Conservation (phyloP, 805 yeast species). For the Zygotorulaspora florentina region DNA sequence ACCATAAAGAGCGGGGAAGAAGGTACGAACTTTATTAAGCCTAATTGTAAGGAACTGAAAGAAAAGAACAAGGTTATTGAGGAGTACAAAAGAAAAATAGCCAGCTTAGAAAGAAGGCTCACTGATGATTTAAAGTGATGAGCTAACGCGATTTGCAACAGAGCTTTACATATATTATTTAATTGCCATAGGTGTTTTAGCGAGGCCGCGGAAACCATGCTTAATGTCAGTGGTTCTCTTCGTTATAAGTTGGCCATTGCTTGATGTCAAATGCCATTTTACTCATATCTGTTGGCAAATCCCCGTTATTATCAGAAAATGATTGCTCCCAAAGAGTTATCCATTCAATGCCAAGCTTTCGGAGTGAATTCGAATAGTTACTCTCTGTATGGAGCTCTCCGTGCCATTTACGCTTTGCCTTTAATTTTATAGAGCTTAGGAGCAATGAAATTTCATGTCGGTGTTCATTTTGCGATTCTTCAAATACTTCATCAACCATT, state of each 20-base stretch:
- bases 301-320: constrained; percentile 12
- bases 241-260: neutral
- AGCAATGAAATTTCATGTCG: constrained; percentile 13
- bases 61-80: constrained; percentile 25
- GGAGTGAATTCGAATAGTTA: constrained; percentile 4
- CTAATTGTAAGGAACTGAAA: constrained; percentile 14
- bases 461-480: constrained; percentile 12
- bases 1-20: constrained; percentile 1
- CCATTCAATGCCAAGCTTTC: constrained; percentile 15
- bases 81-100: constrained; percentile 24
- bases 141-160: neutral
- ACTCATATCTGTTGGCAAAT: constrained; percentile 5
- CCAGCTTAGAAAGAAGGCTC: constrained; percentile 17
- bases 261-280: constrained; percentile 1
- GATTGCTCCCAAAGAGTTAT: constrained; percentile 16
- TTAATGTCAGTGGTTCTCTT: too few relatives aligned
- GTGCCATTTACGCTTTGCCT: constrained; percentile 11
- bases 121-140: neutral
- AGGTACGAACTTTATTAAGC: neutral
- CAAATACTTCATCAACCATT: constrained; percentile 6
- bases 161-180: neutral
- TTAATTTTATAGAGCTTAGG: constrained; percentile 17
- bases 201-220: neutral
- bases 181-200: neutral
- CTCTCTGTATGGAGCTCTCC: constrained; percentile 1